Conservation (phyloP, 345 rosid species). For the Geranium rotundifolium region DNA sequence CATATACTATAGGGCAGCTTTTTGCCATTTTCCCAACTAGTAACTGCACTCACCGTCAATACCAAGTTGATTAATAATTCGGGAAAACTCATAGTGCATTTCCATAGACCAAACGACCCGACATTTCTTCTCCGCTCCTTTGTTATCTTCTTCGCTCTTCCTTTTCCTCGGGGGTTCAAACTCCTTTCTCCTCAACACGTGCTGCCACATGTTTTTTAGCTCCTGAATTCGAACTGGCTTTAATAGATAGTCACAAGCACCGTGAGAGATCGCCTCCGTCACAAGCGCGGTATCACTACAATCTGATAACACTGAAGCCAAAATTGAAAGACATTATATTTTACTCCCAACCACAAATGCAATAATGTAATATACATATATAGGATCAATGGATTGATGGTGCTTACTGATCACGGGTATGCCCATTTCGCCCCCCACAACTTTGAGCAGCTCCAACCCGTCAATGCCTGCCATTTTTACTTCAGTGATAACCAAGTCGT, state of each 20-base stretch:
- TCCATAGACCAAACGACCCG: conserved; percentile 90
- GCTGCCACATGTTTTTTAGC: conserved; percentile 91
- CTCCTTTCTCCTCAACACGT: conserved; percentile 52
- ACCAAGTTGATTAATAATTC: conserved; percentile 77
- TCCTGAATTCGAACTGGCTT: conserved; percentile 80
- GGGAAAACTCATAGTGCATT: conserved; percentile 68
- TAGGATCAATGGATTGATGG: not conserved
- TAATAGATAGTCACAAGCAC: conserved; percentile 78
- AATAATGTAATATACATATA: no score
- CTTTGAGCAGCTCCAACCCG: conserved; percentile 76
- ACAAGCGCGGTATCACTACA: conserved; percentile 68
- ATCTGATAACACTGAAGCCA: conserved; percentile 65
- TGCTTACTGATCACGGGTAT: conserved; percentile 72
- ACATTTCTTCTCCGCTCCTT: conserved; percentile 69
- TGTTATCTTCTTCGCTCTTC: conserved; percentile 62
- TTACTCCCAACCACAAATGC: no score
- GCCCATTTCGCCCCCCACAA: conserved; percentile 78
- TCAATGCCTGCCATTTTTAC: conserved; percentile 78
- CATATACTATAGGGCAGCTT: conserved; percentile 4
- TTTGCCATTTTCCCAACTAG: no score
- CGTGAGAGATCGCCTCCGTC: conserved; percentile 76
- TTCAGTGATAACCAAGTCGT: conserved; percentile 64
- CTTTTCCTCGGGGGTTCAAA: conserved; percentile 37
- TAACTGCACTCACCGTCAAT: conserved; percentile 82
- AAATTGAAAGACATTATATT: not conserved